Conservation (phyloP, 2,329 filamentous ascomycete genomes). For the Scedosporium boydii region DNA sequence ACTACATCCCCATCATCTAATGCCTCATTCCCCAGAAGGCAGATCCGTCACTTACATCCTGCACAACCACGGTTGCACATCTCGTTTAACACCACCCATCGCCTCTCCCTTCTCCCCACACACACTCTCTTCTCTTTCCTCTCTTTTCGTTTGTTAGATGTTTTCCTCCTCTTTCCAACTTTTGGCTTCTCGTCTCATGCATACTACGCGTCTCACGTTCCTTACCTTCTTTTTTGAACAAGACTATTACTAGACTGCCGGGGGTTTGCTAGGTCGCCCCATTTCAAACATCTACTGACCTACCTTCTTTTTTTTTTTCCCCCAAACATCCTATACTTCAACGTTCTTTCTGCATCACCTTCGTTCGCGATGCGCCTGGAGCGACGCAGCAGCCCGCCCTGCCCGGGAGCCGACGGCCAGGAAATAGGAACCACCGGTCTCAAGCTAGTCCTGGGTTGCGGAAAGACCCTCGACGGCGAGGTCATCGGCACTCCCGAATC, state of each 20-base stretch:
- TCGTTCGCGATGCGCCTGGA: constrained; percentile 2
- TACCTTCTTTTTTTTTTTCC: neutral
- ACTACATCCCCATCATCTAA: neutral
- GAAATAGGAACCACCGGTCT: neutral
- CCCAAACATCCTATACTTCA: neutral
- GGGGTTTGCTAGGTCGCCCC: neutral
- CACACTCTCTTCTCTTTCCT: neutral
- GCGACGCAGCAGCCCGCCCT: constrained; percentile 7
- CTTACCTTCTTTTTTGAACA: neutral
- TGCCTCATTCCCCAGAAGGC: neutral
- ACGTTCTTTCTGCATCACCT: neutral
- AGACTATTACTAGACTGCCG: neutral
- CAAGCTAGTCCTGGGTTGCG: constrained; percentile 3
- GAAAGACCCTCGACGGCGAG: constrained; percentile 3
- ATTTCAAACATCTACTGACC: neutral
- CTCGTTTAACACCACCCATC: neutral
- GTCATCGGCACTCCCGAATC: neutral
- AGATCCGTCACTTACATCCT: neutral
- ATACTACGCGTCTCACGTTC: neutral
- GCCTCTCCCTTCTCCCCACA: neutral
- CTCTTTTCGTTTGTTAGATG: neutral
- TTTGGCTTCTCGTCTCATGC: neutral
- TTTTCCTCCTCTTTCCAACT: neutral
- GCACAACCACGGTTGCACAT: neutral
- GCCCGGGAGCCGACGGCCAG: constrained; percentile 6